Conservation (phyloP, 257 asterid species). For the Primulina huaijiensis region DNA sequence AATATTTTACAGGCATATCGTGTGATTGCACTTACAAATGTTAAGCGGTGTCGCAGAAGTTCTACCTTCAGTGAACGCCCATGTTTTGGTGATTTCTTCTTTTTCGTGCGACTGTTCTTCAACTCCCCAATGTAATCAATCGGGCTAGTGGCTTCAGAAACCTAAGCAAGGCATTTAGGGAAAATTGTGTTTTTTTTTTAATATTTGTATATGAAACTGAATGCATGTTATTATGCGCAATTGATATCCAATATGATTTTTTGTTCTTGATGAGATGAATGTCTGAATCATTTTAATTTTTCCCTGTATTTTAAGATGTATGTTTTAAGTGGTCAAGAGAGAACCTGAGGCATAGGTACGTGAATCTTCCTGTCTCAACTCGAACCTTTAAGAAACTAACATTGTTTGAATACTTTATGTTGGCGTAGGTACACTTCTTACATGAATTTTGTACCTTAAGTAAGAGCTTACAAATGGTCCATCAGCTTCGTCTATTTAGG, state of each 20-base stretch:
- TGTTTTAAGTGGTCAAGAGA: conserved; percentile 1
- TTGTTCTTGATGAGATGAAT: conserved; percentile 3
- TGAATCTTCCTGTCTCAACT: not conserved
- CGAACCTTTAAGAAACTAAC: conserved; percentile 10
- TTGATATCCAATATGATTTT: conserved; percentile 12
- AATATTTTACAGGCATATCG: not conserved
- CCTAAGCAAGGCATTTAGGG: conserved; percentile 10
- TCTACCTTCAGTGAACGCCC: not conserved
- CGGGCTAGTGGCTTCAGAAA: not conserved
- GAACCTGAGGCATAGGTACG: not conserved
- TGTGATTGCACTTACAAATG: not conserved
- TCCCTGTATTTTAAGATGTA: conserved; percentile 4
- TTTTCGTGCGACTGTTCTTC: not conserved
- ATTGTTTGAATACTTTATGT: conserved; percentile 10
- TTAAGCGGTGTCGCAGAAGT: not conserved
- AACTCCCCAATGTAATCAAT: not conserved
- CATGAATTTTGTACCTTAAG: conserved; percentile 88
- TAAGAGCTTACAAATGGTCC: conserved; percentile 93
- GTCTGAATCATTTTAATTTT: not conserved
- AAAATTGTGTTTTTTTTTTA: not conserved
- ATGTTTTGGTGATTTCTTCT: conserved; percentile 1
- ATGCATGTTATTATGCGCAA: not conserved
- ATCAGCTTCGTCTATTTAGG: conserved; percentile 89
- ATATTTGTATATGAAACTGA: conserved; percentile 7
- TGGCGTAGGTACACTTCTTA: conserved; percentile 68